Evolutionary conservation across 2,329 filamentous ascomycete genomes (phyloP).

Genomic region (Penicillium sp.): DNA sequence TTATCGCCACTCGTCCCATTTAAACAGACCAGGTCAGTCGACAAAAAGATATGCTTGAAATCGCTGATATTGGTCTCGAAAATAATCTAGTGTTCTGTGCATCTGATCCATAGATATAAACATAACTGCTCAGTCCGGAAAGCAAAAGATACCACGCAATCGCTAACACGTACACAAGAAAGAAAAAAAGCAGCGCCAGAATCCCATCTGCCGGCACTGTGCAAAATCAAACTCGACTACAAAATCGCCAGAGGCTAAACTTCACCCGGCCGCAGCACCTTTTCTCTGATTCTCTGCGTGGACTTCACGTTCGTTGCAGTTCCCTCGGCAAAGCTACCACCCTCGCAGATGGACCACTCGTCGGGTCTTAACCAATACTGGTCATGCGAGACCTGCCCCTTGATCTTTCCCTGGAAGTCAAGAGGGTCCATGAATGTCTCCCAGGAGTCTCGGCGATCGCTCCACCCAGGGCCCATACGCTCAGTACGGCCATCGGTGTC

Average conservation of each 20-base stretch:
- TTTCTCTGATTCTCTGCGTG: not conserved
- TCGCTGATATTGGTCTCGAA: not conserved
- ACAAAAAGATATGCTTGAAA: not conserved
- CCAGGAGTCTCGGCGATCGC: conserved; percentile 32
- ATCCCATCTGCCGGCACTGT: not conserved
- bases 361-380: conserved; percentile 34
- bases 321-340: conserved; percentile 34
- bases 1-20: not conserved
- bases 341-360: conserved; percentile 32
- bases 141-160: not conserved
- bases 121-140: not conserved
- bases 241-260: not conserved
- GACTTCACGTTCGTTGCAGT: conserved; percentile 27
- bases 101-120: not conserved
- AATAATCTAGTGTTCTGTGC: not conserved
- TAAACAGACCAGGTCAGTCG: not conserved
- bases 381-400: conserved; percentile 34
- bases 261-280: not conserved
- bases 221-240: not conserved
- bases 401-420: conserved; percentile 31
- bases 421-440: conserved; percentile 37
- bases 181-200: too few relatives aligned
- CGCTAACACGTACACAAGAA: not conserved
- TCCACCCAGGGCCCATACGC: conserved; percentile 40
- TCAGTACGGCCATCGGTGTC: conserved; percentile 35